Percentiles rank a stretch among this genome's conserved stretches.
phyloP scores from a whole-genome alignment of 805 yeast genomes.

The Sugiyamaella lignohabitans region DNA sequence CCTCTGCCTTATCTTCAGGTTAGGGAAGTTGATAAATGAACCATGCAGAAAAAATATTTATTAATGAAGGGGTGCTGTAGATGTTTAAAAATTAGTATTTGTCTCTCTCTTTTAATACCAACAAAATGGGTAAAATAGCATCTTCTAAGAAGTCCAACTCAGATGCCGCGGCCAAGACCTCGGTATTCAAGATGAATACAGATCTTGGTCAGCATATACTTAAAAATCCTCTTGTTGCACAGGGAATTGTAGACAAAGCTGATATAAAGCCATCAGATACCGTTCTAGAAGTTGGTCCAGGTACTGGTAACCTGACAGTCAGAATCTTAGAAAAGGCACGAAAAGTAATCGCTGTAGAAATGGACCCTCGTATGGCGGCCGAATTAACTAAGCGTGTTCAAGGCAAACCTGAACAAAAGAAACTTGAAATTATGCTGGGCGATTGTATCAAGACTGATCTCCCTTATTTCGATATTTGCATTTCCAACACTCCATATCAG shows the following conservation, averaged over 20 bases:
- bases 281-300: slow-evolving; percentile 97
- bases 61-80: too few relatives aligned
- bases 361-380: slow-evolving; percentile 99
- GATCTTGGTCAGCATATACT: slow-evolving; percentile 95
- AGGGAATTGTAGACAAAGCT: slow-evolving; percentile 97
- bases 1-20: too few relatives aligned
- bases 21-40: too few relatives aligned
- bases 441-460: slow-evolving; percentile 94
- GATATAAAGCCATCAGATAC: slow-evolving; percentile 85
- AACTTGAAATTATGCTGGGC: slow-evolving; percentile 84
- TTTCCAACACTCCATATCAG: slow-evolving; percentile 96
- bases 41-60: too few relatives aligned
- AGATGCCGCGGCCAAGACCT: slow-evolving; percentile 20
- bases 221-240: slow-evolving; percentile 94
- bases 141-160: slow-evolving; percentile 17
- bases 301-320: slow-evolving; percentile 96
- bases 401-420: slow-evolving; percentile 90
- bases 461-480: slow-evolving; percentile 93
- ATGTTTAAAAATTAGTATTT: too few relatives aligned
- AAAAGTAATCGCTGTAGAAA: slow-evolving; percentile 93
- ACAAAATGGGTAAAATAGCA: slow-evolving; percentile 29
- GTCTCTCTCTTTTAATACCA: too few relatives aligned
- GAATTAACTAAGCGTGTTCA: slow-evolving; percentile 95
- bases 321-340: slow-evolving; percentile 86
- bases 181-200: slow-evolving; percentile 92